A percentile compares a stretch with the other conserved stretches of the same genome.
phyloP scores from a whole-genome alignment of 257 asterid species.

The Solanum rostratum region DNA sequence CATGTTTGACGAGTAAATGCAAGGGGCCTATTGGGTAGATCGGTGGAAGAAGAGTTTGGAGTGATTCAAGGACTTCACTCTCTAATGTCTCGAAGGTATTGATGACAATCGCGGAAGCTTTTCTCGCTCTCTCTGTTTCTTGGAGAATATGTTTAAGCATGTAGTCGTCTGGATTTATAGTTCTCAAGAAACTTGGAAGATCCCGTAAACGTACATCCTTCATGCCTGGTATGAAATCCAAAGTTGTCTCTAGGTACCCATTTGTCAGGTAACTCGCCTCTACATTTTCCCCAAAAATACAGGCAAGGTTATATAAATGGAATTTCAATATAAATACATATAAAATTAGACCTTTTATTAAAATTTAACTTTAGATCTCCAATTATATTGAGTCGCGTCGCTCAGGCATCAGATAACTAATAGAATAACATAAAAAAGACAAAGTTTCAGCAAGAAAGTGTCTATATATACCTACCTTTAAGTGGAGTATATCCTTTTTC shows the following conservation, averaged over 20 bases:
- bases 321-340: too few species aligned
- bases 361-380: neutral
- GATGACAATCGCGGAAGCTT: neutral
- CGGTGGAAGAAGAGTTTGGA: neutral
- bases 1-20: neutral
- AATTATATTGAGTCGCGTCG: too few species aligned
- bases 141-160: neutral
- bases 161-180: neutral
- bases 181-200: conserved; percentile 7
- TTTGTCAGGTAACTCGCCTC: neutral
- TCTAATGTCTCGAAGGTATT: conserved; percentile 5
- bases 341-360: neutral
- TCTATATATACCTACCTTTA: neutral
- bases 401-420: too few species aligned
- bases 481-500: neutral
- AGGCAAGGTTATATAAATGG: neutral
- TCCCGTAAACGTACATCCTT: neutral
- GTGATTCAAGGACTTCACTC: neutral
- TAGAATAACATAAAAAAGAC: too few species aligned
- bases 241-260: neutral
- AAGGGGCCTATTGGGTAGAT: conserved; percentile 9
- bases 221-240: conserved; percentile 9
- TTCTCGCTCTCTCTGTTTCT: neutral
- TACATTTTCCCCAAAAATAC: neutral
- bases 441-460: too few species aligned